Evolutionary conservation across 331 rosid species (phyloP), one percentile per base, ranked within the genome.

Genomic region (Quercus phellos): DNA sequence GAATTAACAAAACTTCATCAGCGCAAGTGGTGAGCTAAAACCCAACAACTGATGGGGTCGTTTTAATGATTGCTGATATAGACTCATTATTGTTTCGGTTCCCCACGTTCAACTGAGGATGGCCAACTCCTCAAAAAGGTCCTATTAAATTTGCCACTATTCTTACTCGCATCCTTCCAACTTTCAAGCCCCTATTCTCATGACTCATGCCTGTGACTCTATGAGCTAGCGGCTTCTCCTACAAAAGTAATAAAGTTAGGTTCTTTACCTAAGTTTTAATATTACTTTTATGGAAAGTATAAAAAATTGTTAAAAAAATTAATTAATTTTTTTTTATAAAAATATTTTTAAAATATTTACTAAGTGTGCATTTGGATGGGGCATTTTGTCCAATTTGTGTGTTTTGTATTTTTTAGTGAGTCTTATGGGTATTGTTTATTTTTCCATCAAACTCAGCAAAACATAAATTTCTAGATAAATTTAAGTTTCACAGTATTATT

Each of bases 41-140:
- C 53, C 55, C 80, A 80, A 77, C 54, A 72, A 81, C 70, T 70
- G 69, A 88, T 83, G 80, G 83, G 89, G 78, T 51, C 70, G 32
- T 58, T 53, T 77, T 51, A 81, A 85, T 93, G 85, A 89, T 85
- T 86, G 81, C 68, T 74, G 83, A 79, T 66, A 82, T 74, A 79
- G 90, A 84, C 90, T 80, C 85, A 90, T 93, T 35, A 93, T 90
- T 85, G 88, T 78, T 54, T 82, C 76, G 89, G 96, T 90, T 89
- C 93, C 93, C 96, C 96, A 90, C 94, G 90, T 86, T 87, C 74
- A 84, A 78, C 79, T 79, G 71, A 74, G 77, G 56, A 76, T 84
- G 81, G 71, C 51, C 84, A 84, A 79, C 79, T 78, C 68, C 72
- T 71, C 68, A 10, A 53, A 55, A 58, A 58, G 64, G 54, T 70